Conservation (phyloP, 2,329 filamentous ascomycete genomes). For the Colletotrichum acutatum region DNA sequence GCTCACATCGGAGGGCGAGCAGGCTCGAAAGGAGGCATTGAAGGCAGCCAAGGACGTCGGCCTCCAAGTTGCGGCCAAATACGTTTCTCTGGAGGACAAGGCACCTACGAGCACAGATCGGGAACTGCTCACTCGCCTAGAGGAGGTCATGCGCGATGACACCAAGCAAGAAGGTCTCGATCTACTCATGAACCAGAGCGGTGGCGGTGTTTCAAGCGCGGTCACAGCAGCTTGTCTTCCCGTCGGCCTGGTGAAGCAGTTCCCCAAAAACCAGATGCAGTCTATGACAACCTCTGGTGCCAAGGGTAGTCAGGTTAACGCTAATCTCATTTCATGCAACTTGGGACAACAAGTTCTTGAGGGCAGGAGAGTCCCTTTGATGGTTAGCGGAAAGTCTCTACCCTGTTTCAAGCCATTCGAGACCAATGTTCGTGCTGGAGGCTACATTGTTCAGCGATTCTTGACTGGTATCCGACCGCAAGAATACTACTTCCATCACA, state of each 20-base stretch:
- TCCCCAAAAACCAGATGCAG: slow-evolving; percentile 99
- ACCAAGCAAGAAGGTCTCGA: slow-evolving; percentile 92
- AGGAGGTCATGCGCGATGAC: slow-evolving; percentile 91
- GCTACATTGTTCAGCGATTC: slow-evolving; percentile 95
- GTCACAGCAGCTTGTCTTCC: slow-evolving; percentile 87
- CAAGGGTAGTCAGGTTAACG: slow-evolving; percentile 93
- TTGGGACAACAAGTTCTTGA: slow-evolving; percentile 96
- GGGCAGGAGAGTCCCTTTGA: slow-evolving; percentile 91
- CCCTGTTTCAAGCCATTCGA: slow-evolving; percentile 96
- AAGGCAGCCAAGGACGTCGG: slow-evolving; percentile 76
- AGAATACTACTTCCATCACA: slow-evolving; percentile 99
- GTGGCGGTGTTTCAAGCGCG: slow-evolving; percentile 76
- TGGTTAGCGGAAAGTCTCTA: slow-evolving; percentile 97
- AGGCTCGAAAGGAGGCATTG: slow-evolving; percentile 74
- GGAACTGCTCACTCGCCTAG: slow-evolving; percentile 80
- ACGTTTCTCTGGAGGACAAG: slow-evolving; percentile 82
- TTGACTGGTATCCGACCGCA: slow-evolving; percentile 97
- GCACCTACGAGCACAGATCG: slow-evolving; percentile 72
- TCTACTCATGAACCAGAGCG: slow-evolving; percentile 80
- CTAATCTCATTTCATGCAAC: slow-evolving; percentile 97
- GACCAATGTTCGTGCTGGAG: slow-evolving; percentile 87
- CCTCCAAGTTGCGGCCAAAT: slow-evolving; percentile 83
- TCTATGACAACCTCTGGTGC: slow-evolving; percentile 97
- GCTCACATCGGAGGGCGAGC: slow-evolving; percentile 83
- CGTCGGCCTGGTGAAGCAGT: slow-evolving; percentile 84